Conservation (phyloP, 805 yeast genomes). For the Candida schatavii region DNA sequence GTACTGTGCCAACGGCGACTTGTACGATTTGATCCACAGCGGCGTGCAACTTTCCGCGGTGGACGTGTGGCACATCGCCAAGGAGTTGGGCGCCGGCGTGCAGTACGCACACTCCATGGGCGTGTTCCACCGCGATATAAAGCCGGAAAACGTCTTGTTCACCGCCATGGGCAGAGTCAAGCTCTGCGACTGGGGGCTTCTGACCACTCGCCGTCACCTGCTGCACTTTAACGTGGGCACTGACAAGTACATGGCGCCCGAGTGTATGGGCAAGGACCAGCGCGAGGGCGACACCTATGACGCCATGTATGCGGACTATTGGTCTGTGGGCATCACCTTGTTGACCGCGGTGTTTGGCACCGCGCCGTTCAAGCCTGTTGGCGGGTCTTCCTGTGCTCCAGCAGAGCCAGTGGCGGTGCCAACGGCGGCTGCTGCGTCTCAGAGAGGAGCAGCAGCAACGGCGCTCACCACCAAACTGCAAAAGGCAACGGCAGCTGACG, state of each 20-base stretch:
- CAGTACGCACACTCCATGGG: slow-evolving; percentile 54
- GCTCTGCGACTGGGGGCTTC: slow-evolving; percentile 73
- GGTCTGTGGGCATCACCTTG: slow-evolving; percentile 54
- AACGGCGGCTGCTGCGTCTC: too few species aligned
- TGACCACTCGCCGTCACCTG: slow-evolving; percentile 37
- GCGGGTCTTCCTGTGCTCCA: not conserved
- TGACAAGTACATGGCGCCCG: slow-evolving; percentile 62
- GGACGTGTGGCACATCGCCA: slow-evolving; percentile 39
- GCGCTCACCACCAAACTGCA: too few species aligned
- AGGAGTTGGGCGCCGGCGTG: slow-evolving; percentile 53
- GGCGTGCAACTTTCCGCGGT: slow-evolving; percentile 12
- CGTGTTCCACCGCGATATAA: slow-evolving; percentile 67
- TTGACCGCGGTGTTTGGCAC: slow-evolving; percentile 50
- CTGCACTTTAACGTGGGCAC: slow-evolving; percentile 48
- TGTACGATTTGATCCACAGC: slow-evolving; percentile 53
- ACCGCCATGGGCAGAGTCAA: slow-evolving; percentile 52
- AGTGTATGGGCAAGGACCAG: slow-evolving; percentile 33
- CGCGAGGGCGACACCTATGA: slow-evolving; percentile 53
- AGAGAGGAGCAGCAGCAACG: too few species aligned
- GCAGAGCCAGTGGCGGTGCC: too few species aligned
- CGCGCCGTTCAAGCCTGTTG: slow-evolving; percentile 46
- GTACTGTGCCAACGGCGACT: slow-evolving; percentile 63
- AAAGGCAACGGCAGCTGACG: too few species aligned
- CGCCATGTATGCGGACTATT: slow-evolving; percentile 47
- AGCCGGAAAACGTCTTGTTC: slow-evolving; percentile 68